Evolutionary conservation across 129 eudicot genomes (phyloP).

Genomic region (Lactuca saligna): DNA sequence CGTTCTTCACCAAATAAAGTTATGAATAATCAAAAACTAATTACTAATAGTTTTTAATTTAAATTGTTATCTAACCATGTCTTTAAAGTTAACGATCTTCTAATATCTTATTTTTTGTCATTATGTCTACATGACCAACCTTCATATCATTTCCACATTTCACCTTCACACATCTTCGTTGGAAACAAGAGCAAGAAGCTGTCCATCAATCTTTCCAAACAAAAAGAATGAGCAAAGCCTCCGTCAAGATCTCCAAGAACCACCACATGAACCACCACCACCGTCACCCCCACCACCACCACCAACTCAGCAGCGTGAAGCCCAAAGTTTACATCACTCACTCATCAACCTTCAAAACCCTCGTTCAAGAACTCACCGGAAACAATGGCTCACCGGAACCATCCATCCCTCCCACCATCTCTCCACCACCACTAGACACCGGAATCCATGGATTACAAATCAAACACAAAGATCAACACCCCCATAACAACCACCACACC

Average conservation of each 20-base stretch:
- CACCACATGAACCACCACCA: slow-evolving; percentile 3
- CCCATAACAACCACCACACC: slow-evolving; percentile 4
- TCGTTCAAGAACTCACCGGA: slow-evolving; percentile 69
- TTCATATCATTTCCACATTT: slow-evolving; percentile 19
- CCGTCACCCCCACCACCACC: slow-evolving; percentile 23
- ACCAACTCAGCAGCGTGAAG: slow-evolving; percentile 28
- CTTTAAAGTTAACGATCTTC: slow-evolving; percentile 26
- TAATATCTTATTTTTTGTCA: slow-evolving; percentile 39
- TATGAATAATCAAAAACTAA: too few species aligned
- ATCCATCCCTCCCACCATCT: slow-evolving; percentile 1
- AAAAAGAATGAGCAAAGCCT: slow-evolving; percentile 25
- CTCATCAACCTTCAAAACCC: slow-evolving; percentile 55
- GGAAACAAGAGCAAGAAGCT: slow-evolving; percentile 31
- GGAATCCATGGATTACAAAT: slow-evolving; percentile 13
- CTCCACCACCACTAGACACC: slow-evolving; percentile 16
- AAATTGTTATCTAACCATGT: neutral
- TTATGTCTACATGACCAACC: slow-evolving; percentile 1
- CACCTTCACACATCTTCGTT: slow-evolving; percentile 45
- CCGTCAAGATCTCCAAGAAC: slow-evolving; percentile 37
- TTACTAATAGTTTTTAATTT: too few species aligned
- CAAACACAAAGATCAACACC: slow-evolving; percentile 5
- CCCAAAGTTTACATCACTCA: slow-evolving; percentile 68
- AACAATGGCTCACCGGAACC: slow-evolving; percentile 23
- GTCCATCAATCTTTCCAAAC: slow-evolving; percentile 27
- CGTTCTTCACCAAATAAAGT: too few species aligned